phyloP scores from a whole-genome alignment of 805 yeast genomes.

The Zygotorulaspora florentina region DNA sequence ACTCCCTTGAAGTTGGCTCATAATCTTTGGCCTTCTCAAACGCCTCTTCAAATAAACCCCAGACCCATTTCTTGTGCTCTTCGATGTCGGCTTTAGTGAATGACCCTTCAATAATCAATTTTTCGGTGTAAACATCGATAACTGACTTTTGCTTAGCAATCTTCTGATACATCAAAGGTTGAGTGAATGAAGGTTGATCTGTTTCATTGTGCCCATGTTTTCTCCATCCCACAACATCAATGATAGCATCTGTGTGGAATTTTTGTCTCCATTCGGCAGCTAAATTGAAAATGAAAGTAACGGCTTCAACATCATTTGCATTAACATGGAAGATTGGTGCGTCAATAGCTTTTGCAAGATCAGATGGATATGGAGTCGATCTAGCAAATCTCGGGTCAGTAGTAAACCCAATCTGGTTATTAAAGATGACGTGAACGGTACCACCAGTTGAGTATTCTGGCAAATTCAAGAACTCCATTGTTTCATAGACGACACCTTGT shows the following conservation, averaged over 20 bases:
- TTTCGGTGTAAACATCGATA: slow-evolving; percentile 75
- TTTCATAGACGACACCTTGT: slow-evolving; percentile 98
- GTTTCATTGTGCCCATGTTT: slow-evolving; percentile 99
- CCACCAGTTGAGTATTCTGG: slow-evolving; percentile 99
- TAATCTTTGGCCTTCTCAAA: slow-evolving; percentile 85
- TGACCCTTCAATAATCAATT: slow-evolving; percentile 79
- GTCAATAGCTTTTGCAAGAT: slow-evolving; percentile 91
- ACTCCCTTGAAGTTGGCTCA: slow-evolving; percentile 87
- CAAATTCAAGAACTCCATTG: slow-evolving; percentile 87
- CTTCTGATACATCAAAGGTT: slow-evolving; percentile 93
- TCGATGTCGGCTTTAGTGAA: slow-evolving; percentile 86
- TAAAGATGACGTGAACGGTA: slow-evolving; percentile 91
- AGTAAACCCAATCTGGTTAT: slow-evolving; percentile 99
- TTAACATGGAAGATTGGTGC: slow-evolving; percentile 99
- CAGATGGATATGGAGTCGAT: slow-evolving; percentile 97
- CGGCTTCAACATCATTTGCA: slow-evolving; percentile 95
- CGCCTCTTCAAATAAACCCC: slow-evolving; percentile 89
- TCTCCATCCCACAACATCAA: slow-evolving; percentile 97
- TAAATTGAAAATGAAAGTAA: slow-evolving; percentile 83
- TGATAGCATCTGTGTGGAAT: slow-evolving; percentile 93
- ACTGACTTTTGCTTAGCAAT: slow-evolving; percentile 87
- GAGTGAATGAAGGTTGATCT: slow-evolving; percentile 98
- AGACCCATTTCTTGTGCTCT: slow-evolving; percentile 97
- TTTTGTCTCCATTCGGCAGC: slow-evolving; percentile 99
- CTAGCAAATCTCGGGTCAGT: slow-evolving; percentile 97